A percentile compares a stretch with the other conserved stretches of the same genome.
phyloP scores from a whole-genome alignment of 192 early-diverging fungal species.

The Pilaira anomala region DNA sequence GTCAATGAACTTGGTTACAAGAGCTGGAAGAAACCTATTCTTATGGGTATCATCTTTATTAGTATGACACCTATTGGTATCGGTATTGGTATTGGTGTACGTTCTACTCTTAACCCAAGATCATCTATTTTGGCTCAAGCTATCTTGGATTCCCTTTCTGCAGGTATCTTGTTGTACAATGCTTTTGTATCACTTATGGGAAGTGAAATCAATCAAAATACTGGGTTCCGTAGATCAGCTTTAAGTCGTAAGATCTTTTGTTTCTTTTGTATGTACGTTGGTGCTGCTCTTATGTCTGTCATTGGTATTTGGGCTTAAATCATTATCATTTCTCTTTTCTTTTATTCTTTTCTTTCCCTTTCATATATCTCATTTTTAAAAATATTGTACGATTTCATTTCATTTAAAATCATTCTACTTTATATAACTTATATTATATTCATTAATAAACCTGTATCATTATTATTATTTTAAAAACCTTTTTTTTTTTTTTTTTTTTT shows the following conservation, averaged over 20 bases:
- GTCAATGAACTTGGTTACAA: constrained; percentile 50
- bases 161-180: constrained; percentile 81
- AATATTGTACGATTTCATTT: too few relatives aligned
- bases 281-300: constrained; percentile 74
- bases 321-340: too few relatives aligned
- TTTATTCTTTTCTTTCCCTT: too few relatives aligned
- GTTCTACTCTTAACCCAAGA: constrained; percentile 54
- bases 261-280: constrained; percentile 63
- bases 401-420: too few relatives aligned
- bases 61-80: constrained; percentile 85
- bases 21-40: constrained; percentile 42
- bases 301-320: constrained; percentile 58
- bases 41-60: constrained; percentile 60
- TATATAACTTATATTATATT: too few relatives aligned
- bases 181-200: constrained; percentile 73
- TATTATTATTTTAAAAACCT: too few relatives aligned
- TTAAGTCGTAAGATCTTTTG: constrained; percentile 39
- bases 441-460: too few relatives aligned
- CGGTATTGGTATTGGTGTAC: constrained; percentile 72
- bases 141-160: constrained; percentile 73
- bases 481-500: too few relatives aligned
- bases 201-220: constrained; percentile 61
- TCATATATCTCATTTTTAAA: too few relatives aligned
- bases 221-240: constrained; percentile 42
- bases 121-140: constrained; percentile 65